Percentiles rank a stretch among this genome's conserved stretches.
These are phyloP conservation scores for Colletotrichum eleusines DNA, from an alignment of 2,329 filamentous ascomycete species.

Conservation along the genomic window DNA sequence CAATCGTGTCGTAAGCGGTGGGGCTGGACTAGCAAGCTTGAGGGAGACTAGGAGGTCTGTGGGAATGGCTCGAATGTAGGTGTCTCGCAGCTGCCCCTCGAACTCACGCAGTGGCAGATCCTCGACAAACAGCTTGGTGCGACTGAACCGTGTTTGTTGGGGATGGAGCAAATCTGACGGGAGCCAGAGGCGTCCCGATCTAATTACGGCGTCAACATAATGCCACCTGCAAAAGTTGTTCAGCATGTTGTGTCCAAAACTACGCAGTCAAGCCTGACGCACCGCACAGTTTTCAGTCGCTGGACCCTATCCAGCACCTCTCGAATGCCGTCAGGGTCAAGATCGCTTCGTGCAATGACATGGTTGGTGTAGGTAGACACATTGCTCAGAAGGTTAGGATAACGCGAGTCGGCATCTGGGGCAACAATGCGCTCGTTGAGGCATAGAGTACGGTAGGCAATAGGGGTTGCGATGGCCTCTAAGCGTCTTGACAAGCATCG, in stretches of 20 bases:
- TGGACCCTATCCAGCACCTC: conserved; percentile 52
- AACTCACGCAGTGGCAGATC: conserved; percentile 56
- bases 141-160: conserved; percentile 47
- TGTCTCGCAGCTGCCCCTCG: conserved; percentile 49
- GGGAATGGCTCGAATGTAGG: conserved; percentile 55
- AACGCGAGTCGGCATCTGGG: conserved; percentile 49
- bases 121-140: conserved; percentile 55
- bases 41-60: conserved; percentile 55
- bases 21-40: conserved; percentile 54
- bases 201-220: conserved; percentile 50
- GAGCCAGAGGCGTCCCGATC: conserved; percentile 49
- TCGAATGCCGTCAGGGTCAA: conserved; percentile 53
- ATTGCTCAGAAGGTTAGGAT: conserved; percentile 51
- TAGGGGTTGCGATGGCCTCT: conserved; percentile 57
- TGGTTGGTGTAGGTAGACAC: conserved; percentile 56
- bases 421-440: conserved; percentile 55
- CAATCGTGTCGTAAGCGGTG: conserved; percentile 56
- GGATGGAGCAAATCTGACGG: conserved; percentile 55
- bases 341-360: conserved; percentile 55
- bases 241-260: not conserved
- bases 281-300: conserved; percentile 57
- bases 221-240: conserved; percentile 51
- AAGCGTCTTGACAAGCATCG: conserved; percentile 56
- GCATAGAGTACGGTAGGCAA: conserved; percentile 55
- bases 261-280: conserved; percentile 34